Evolutionary conservation across 2,329 filamentous ascomycete species (phyloP), one percentile per base, ranked within the genome.

Genomic region (Neurospora sp.): DNA sequence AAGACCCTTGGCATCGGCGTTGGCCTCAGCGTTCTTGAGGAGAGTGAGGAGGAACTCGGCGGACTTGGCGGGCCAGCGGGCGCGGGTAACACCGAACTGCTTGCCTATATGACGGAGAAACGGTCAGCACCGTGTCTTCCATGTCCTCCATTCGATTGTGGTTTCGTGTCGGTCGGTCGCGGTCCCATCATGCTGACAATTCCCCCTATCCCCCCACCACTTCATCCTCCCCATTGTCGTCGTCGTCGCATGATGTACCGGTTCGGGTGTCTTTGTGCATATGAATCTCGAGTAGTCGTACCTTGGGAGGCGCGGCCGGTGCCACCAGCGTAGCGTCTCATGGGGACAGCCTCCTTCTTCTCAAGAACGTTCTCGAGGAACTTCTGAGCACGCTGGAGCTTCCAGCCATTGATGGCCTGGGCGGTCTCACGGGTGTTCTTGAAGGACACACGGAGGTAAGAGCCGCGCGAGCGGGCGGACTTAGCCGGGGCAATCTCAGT

Each of bases 361-460:
- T 91, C 91, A 85, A 92, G 89, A 80, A 99, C 96, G 85, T 99
- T 98, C 88, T 97, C 92, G 82, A 99, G 92, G 91, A 97, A 99
- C 82, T 90, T 90, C 78, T 97, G 86, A 80, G 96, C 96, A 82
- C 96, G 94, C 86, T 93, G 88, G 81, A 98, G 83, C 88, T 97
- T 97, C 93, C 93, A 97, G 86, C 95, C 95, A 86, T 96, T 98
- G 90, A 99, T 97, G 80, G 94, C 94, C 88, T 98, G 96, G 76
- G 96, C 96, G 77, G 95, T 97, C 89, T 99, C 96, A 82, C 96
- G 93, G 83, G 96, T 99, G 91, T 99, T 99, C 91, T 99, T 99
- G 92, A 97, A 99, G 79, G 92, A 97, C 79, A 98, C 95, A 83
- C 96, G 93, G 80, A 99, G 92, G 89, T 98, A 99, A 83, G 94